Conservation (phyloP, 2,329 filamentous ascomycete genomes). For the Kalaharituber pfeilii region DNA sequence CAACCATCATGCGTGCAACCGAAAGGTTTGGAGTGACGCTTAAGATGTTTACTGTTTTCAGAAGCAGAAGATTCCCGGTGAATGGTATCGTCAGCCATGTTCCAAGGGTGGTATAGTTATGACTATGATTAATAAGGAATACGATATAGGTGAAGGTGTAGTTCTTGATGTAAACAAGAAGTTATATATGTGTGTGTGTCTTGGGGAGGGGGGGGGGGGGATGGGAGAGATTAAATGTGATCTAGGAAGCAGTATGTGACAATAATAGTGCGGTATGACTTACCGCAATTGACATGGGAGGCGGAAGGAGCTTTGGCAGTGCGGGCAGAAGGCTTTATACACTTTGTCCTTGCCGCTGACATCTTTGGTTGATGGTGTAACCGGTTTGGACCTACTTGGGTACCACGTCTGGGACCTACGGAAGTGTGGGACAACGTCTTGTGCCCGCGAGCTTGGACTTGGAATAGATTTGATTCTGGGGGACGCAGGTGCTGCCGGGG, state of each 20-base stretch:
- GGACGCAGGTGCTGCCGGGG: neutral
- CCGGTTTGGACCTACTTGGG: neutral
- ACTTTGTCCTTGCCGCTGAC: neutral
- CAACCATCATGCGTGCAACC: constrained; percentile 60
- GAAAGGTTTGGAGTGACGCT: constrained; percentile 65
- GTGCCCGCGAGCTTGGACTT: neutral
- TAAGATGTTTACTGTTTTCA: constrained; percentile 57
- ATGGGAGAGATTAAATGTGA: neutral
- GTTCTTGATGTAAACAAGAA: no score
- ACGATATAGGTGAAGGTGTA: no score
- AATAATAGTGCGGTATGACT: no score
- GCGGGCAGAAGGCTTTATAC: neutral
- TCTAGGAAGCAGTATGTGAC: no score
- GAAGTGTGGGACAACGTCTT: neutral
- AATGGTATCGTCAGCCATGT: no score
- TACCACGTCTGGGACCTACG: neutral
- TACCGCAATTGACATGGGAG: neutral
- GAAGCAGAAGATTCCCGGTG: no score
- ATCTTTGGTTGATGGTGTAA: neutral
- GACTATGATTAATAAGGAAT: no score
- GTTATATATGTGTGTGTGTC: no score
- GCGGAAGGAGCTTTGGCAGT: neutral
- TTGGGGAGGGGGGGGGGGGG: neutral
- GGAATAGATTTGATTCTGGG: neutral
- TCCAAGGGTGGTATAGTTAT: no score